phyloP scores from a whole-genome alignment of 768 basidiomycete genomes.

The Boletus sp. region DNA sequence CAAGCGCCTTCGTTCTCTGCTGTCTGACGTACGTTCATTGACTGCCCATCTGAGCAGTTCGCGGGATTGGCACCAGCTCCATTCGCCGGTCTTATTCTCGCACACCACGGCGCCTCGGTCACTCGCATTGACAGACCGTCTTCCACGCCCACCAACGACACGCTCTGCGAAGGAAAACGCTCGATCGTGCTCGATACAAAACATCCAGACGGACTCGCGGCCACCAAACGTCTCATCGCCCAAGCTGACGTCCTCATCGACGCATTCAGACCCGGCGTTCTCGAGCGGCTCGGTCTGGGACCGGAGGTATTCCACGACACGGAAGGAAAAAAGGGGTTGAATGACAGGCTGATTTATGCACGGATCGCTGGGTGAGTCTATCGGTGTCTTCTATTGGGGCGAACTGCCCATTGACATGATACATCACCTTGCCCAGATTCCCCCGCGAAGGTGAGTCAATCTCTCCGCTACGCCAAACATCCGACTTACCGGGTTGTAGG shows the following conservation, averaged over 20 bases:
- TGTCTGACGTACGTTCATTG: not conserved
- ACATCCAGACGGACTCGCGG: slow-evolving; percentile 49
- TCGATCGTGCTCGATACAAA: slow-evolving; percentile 74
- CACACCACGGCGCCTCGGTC: slow-evolving; percentile 78
- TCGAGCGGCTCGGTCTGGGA: slow-evolving; percentile 74
- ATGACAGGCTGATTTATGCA: slow-evolving; percentile 68
- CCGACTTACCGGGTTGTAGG: slow-evolving; percentile 40
- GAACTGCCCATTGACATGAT: not conserved
- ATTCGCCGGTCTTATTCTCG: slow-evolving; percentile 72
- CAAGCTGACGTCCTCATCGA: slow-evolving; percentile 81
- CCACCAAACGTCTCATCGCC: slow-evolving; percentile 55
- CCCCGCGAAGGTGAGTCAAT: slow-evolving; percentile 50
- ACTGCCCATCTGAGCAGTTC: slow-evolving; percentile 43
- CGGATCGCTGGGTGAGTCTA: slow-evolving; percentile 63
- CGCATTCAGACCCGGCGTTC: slow-evolving; percentile 78
- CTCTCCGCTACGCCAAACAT: not conserved
- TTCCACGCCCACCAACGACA: slow-evolving; percentile 39
- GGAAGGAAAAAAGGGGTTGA: slow-evolving; percentile 44
- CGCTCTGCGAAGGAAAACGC: slow-evolving; percentile 69
- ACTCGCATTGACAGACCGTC: slow-evolving; percentile 68
- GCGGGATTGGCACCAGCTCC: slow-evolving; percentile 82
- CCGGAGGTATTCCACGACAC: slow-evolving; percentile 67
- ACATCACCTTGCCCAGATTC: slow-evolving; percentile 40
- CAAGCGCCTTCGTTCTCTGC: not conserved
- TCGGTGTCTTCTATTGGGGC: slow-evolving; percentile 1